Evolutionary conservation across 1,284 basidiomycete genomes (phyloP).

Genomic region (Cronartium quercuum): DNA sequence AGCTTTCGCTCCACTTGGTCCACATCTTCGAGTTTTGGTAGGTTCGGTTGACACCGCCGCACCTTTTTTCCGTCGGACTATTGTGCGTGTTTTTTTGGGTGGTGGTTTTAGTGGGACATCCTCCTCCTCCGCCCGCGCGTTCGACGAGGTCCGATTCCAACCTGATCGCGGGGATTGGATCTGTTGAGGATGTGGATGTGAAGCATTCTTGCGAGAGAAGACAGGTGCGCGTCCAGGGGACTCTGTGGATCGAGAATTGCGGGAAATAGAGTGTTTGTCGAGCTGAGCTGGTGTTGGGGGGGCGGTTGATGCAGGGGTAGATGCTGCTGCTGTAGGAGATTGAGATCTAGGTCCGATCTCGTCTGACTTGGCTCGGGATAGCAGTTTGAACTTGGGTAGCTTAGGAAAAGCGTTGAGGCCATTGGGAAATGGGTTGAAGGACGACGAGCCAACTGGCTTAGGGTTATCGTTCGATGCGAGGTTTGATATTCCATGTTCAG

Average conservation of each 20-base stretch:
- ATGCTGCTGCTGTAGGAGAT: background rate
- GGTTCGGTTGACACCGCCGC: slow-evolving; percentile 1
- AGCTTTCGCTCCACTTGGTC: background rate
- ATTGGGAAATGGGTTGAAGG: background rate
- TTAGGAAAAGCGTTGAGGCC: background rate
- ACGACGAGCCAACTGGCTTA: background rate
- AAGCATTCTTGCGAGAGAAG: background rate
- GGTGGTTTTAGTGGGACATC: slow-evolving; percentile 1
- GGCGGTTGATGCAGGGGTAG: background rate
- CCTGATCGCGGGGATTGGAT: background rate
- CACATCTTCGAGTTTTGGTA: background rate
- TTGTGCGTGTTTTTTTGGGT: background rate
- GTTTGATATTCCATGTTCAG: background rate
- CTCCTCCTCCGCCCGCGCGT: background rate
- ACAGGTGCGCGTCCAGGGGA: background rate
- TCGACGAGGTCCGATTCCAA: background rate
- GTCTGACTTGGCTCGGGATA: background rate
- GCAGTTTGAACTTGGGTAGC: background rate
- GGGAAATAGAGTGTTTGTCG: background rate
- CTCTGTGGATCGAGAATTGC: background rate
- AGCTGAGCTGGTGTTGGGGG: background rate
- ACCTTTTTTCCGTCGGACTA: background rate
- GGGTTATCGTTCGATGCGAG: background rate
- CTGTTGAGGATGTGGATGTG: background rate
- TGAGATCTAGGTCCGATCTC: background rate